Conservation (phyloP, 2,329 filamentous ascomycete species). For the Dryadomyces quercus-mongolicae region DNA sequence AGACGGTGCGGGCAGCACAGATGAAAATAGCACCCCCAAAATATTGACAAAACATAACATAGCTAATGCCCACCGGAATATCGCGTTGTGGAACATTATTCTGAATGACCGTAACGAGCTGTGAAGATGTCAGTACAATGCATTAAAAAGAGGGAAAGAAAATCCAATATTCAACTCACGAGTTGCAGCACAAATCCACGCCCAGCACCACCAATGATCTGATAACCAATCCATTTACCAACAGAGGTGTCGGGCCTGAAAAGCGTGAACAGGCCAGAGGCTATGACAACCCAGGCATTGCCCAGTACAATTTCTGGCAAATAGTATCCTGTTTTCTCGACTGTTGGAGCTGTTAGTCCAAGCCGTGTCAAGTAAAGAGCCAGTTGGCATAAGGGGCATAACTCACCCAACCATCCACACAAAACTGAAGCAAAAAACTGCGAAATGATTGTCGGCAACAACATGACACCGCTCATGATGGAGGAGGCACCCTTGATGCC, state of each 20-base stretch:
- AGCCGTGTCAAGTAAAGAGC: not conserved
- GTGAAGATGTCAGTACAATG: conserved; percentile 32
- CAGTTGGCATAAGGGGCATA: too few species aligned
- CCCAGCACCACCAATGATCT: conserved; percentile 32
- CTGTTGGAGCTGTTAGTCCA: conserved; percentile 5
- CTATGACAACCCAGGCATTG: conserved; percentile 28
- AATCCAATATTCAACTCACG: not conserved
- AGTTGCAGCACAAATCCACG: conserved; percentile 10
- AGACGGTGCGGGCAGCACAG: conserved; percentile 53
- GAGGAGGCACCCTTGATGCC: conserved; percentile 19
- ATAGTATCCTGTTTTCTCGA: conserved; percentile 27
- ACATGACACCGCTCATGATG: conserved; percentile 11
- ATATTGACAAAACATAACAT: conserved; percentile 48
- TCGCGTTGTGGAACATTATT: conserved; percentile 35
- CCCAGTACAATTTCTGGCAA: conserved; percentile 27
- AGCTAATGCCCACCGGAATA: conserved; percentile 37
- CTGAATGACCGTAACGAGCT: conserved; percentile 36
- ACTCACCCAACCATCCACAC: conserved; percentile 5
- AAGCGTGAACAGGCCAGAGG: conserved; percentile 42
- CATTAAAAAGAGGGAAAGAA: not conserved
- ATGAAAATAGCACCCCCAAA: conserved; percentile 56
- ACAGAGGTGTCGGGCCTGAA: conserved; percentile 33
- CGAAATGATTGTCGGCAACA: conserved; percentile 9
- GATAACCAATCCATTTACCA: conserved; percentile 44
- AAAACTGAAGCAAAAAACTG: conserved; percentile 4